These are phyloP conservation scores for Lipomyces yamadae DNA, from an alignment of 805 yeast species.

Conservation along the genomic window DNA sequence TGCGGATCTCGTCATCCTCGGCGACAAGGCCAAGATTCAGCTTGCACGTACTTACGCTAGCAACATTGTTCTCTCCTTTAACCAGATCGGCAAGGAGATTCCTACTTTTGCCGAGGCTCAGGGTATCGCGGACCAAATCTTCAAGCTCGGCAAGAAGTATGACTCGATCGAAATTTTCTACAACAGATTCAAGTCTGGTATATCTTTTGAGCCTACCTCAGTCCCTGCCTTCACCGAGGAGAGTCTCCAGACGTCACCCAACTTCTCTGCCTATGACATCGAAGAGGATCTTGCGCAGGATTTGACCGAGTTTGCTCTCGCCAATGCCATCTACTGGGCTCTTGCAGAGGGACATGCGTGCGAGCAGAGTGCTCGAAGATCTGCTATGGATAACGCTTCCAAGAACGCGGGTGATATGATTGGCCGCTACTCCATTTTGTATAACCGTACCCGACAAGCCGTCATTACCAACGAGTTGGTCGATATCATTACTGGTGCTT, in stretches of 20 bases:
- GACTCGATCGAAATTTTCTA: conserved; percentile 77
- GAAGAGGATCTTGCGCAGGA: conserved; percentile 60
- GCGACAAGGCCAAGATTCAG: conserved; percentile 93
- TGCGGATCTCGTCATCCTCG: conserved; percentile 76
- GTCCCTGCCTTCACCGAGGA: conserved; percentile 69
- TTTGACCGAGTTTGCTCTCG: conserved; percentile 82
- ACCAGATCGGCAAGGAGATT: conserved; percentile 94
- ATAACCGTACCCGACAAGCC: conserved; percentile 99
- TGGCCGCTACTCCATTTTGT: conserved; percentile 90
- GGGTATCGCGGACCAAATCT: conserved; percentile 82
- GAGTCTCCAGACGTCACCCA: conserved; percentile 82
- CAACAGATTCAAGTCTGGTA: conserved; percentile 86
- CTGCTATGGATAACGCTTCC: conserved; percentile 99
- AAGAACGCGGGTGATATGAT: conserved; percentile 99
- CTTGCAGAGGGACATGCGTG: conserved; percentile 98
- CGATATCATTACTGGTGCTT: conserved; percentile 99
- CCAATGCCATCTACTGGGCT: conserved; percentile 87
- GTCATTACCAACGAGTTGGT: conserved; percentile 99
- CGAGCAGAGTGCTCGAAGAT: conserved; percentile 97
- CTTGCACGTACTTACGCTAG: conserved; percentile 78
- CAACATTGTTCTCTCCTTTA: conserved; percentile 73
- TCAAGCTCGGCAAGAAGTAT: conserved; percentile 62
- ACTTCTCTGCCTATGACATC: conserved; percentile 78
- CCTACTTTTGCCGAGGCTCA: conserved; percentile 93
- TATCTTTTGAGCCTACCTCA: conserved; percentile 83